Evolutionary conservation across 192 early-diverging fungal species (phyloP), one percentile per base, ranked within the genome.

Genomic region (Entomortierella beljakovae): DNA sequence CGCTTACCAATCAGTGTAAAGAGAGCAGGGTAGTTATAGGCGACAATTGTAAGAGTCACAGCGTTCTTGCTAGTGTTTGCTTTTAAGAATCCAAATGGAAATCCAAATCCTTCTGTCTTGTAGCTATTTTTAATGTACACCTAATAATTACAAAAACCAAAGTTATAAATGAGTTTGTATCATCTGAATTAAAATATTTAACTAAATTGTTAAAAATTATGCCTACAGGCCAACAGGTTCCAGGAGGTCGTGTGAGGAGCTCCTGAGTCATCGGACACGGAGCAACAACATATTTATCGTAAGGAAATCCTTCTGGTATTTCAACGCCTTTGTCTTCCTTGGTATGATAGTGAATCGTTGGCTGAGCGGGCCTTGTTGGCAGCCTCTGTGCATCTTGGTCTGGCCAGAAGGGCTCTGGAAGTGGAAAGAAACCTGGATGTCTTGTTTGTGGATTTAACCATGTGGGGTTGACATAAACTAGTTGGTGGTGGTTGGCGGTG

Each of bases 21-120:
- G n/a, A 94, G 81, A 35, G 82, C 84, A 1, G 90, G 88, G 65
- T 89, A 95, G 68, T 94, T 93, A 76, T 95, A 95, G 2, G 94
- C 91, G 52, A 94, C 73, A 6, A 93, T 80, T 40, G 91, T 93
- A 67, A 95, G 65, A 32, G 91, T 91, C 34, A 95, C 94, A 4
- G 85, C 85, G 29, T 86, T 89, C 34, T 88, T 86, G 22, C 82
- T 81, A 1, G 86, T 84, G 68, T 87, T 91, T 31, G 88, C 87
- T 62, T 90, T 91, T 37, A 95, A 67, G 32, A 90, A 92, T 16
- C 93, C 94, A 70, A 94, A 94, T 3, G 92, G 90, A 48, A 87
- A 87, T 28, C 91, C 91, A 35, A 80, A 74, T 1, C 89, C 92
- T 1, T 84, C 76, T 40, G 84, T 87, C n/a, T 82, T 84, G 66